Percentiles rank a stretch among this genome's conserved stretches.
Conservation (phyloP, 2,329 filamentous ascomycete genomes). For the Trichoderma afroharzianum region DNA sequence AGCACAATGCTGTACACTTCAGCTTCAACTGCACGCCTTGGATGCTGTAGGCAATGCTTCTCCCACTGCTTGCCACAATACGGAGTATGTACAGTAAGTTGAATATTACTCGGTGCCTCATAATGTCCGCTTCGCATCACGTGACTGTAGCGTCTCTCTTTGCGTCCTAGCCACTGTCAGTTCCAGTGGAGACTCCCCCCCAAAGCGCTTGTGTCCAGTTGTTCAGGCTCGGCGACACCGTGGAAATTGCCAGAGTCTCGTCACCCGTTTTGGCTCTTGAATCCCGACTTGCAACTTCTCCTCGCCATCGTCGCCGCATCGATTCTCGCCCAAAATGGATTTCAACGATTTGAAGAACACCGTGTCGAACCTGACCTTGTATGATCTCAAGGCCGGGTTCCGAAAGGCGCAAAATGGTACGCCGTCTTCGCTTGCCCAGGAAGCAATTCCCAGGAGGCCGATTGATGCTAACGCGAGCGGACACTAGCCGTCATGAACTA, state of each 20-base stretch:
- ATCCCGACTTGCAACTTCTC: neutral
- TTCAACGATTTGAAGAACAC: constrained; percentile 78
- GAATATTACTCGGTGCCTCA: no score
- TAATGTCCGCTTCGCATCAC: neutral
- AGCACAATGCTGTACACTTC: neutral
- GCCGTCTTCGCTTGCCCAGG: constrained; percentile 22
- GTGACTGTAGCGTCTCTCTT: neutral
- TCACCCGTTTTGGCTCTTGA: neutral
- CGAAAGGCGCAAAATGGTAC: constrained; percentile 95
- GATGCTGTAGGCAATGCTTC: neutral
- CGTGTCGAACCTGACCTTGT: constrained; percentile 87
- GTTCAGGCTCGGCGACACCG: constrained; percentile 7
- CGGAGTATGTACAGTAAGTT: neutral
- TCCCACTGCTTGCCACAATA: neutral
- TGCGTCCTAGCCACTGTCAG: neutral
- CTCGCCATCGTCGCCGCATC: neutral
- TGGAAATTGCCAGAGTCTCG: constrained; percentile 6
- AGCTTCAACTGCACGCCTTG: neutral
- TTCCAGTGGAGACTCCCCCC: neutral
- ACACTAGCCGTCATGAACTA: constrained; percentile 92
- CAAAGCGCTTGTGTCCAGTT: constrained; percentile 7
- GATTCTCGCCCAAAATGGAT: constrained; percentile 61
- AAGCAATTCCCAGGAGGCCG: neutral
- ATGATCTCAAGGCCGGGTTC: constrained; percentile 92
- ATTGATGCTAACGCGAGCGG: constrained; percentile 28